phyloP scores from a whole-genome alignment of 257 asterid species.

The Marsdenia floribunda region DNA sequence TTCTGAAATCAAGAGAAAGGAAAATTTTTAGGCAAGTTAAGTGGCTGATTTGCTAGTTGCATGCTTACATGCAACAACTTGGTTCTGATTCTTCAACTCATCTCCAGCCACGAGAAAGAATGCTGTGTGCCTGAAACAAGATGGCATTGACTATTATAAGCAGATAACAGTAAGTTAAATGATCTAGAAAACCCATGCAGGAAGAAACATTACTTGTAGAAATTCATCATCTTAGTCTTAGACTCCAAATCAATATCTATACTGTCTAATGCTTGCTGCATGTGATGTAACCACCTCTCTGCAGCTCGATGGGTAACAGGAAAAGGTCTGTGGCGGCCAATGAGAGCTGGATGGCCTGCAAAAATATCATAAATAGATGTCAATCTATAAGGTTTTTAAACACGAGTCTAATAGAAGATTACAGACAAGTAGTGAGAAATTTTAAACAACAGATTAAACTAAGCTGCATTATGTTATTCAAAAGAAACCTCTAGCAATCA shows the following conservation, averaged over 20 bases:
- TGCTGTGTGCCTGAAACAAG: slow-evolving; percentile 69
- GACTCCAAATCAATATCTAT: slow-evolving; percentile 66
- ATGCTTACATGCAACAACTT: slow-evolving; percentile 52
- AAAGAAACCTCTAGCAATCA: background rate
- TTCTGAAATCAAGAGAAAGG: slow-evolving; percentile 7
- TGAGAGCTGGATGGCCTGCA: slow-evolving; percentile 94
- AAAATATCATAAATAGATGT: background rate
- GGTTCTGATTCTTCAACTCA: slow-evolving; percentile 62
- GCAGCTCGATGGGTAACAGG: slow-evolving; percentile 89
- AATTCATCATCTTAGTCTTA: slow-evolving; percentile 73
- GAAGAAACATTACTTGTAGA: slow-evolving; percentile 55
- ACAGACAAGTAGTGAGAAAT: background rate
- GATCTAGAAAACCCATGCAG: background rate
- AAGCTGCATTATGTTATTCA: background rate
- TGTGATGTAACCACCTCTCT: slow-evolving; percentile 94
- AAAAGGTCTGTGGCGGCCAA: slow-evolving; percentile 94
- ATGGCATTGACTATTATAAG: background rate
- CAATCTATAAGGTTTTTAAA: background rate
- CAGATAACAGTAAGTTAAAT: no score
- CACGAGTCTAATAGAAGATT: background rate
- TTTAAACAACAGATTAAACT: background rate
- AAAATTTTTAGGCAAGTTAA: slow-evolving; percentile 16
- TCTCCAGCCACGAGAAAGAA: slow-evolving; percentile 95
- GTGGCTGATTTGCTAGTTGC: slow-evolving; percentile 46
- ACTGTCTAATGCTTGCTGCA: slow-evolving; percentile 76